Percentiles rank a stretch among this genome's conserved stretches.
phyloP scores from a whole-genome alignment of 2,329 filamentous ascomycete species.

The Rhynchosporium graminicola region DNA sequence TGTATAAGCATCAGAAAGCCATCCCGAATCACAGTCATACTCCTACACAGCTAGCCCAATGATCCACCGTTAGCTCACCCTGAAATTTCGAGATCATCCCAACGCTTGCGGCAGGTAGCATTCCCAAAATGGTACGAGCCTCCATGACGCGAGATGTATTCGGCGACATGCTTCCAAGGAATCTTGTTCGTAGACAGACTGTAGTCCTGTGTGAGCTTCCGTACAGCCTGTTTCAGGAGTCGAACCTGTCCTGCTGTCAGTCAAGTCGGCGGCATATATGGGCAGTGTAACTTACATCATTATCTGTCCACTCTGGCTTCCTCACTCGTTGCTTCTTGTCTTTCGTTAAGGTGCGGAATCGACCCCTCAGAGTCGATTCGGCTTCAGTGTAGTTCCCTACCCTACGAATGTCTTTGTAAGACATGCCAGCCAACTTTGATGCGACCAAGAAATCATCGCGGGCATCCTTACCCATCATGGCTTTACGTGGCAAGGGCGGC shows the following conservation, averaged over 20 bases:
- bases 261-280: background rate
- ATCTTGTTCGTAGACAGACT: constrained; percentile 43
- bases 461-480: constrained; percentile 34
- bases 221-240: constrained; percentile 49
- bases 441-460: constrained; percentile 55
- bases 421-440: constrained; percentile 56
- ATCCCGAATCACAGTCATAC: background rate
- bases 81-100: constrained; percentile 48
- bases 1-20: background rate
- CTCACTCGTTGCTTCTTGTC: constrained; percentile 61
- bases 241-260: constrained; percentile 42
- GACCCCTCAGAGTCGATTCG: constrained; percentile 72
- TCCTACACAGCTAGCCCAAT: background rate
- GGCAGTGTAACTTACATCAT: constrained; percentile 59
- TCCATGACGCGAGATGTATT: constrained; percentile 53
- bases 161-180: constrained; percentile 58
- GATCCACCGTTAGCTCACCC: constrained; percentile 6
- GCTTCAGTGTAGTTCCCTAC: constrained; percentile 60
- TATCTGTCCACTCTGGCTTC: constrained; percentile 62
- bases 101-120: constrained; percentile 60
- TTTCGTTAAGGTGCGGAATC: constrained; percentile 67
- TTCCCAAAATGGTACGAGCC: constrained; percentile 61
- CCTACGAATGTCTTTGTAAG: constrained; percentile 64
- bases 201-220: constrained; percentile 36
- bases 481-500: constrained; percentile 6